These are phyloP conservation scores for Cyanidiococcus yangmingshanensis DNA, from an alignment of 23 red algal genomes.

Conservation along the genomic window DNA sequence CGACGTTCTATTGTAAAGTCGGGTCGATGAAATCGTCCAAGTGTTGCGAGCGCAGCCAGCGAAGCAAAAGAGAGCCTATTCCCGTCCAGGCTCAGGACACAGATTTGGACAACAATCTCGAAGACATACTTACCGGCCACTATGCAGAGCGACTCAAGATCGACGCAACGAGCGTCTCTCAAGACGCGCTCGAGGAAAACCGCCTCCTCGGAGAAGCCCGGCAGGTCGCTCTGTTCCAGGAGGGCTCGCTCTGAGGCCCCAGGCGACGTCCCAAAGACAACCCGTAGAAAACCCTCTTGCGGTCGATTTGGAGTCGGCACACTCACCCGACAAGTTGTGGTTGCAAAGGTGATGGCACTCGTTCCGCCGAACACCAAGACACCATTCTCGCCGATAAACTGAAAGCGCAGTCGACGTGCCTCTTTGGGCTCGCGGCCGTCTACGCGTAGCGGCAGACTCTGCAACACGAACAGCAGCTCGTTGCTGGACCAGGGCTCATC, in stretches of 20 bases:
- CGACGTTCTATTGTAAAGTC: constrained; percentile 40
- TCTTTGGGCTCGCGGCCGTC: background rate
- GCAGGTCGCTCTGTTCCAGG: constrained; percentile 2
- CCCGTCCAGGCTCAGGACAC: constrained; percentile 54
- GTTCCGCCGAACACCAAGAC: background rate
- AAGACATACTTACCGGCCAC: constrained; percentile 66
- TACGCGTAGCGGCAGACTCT: constrained; percentile 1
- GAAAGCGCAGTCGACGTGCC: background rate
- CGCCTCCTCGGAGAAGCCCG: constrained; percentile 28
- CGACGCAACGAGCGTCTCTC: constrained; percentile 34
- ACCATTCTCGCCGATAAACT: background rate
- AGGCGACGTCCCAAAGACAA: constrained; percentile 44
- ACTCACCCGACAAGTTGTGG: constrained; percentile 4
- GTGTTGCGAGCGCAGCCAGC: constrained; percentile 55
- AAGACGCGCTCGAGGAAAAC: constrained; percentile 41
- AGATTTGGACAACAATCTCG: constrained; percentile 60
- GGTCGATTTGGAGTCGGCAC: constrained; percentile 41
- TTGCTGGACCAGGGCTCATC: background rate
- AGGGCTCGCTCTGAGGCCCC: constrained; percentile 37
- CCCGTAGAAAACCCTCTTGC: constrained; percentile 39
- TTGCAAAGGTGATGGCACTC: constrained; percentile 1
- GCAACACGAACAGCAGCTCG: constrained; percentile 8
- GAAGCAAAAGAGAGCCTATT: constrained; percentile 53
- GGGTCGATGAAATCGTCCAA: constrained; percentile 60
- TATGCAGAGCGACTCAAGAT: constrained; percentile 69